Percentiles rank a stretch among this genome's conserved stretches.
Evolutionary conservation across 768 basidiomycete species (phyloP).

Genomic region (Chalciporus pseudorubinellus): DNA sequence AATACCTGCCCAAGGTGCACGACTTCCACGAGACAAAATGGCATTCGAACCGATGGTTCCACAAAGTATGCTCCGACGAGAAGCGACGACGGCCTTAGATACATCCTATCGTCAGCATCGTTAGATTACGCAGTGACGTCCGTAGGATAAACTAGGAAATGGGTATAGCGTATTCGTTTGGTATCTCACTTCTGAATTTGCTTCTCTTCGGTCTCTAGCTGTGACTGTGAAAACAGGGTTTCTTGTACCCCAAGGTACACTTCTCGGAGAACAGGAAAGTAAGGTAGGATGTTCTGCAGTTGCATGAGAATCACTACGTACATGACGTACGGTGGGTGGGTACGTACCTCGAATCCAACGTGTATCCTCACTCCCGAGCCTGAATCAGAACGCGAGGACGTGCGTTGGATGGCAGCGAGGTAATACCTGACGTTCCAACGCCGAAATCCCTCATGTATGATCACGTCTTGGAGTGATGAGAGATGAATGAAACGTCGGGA

Average conservation of each 20-base stretch:
- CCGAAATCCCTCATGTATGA: constrained; percentile 72
- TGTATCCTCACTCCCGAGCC: constrained; percentile 16
- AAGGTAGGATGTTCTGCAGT: constrained; percentile 67
- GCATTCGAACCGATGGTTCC: too few species aligned
- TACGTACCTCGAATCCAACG: constrained; percentile 60
- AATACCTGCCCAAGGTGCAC: too few species aligned
- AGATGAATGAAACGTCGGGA: constrained; percentile 60
- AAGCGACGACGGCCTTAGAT: too few species aligned
- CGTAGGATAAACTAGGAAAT: too few species aligned
- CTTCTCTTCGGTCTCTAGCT: background rate
- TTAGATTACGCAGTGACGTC: too few species aligned
- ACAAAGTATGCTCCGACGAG: too few species aligned
- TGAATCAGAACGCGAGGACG: background rate
- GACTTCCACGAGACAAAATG: too few species aligned
- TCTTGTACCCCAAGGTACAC: constrained; percentile 64
- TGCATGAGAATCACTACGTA: background rate
- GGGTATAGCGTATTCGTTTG: too few species aligned
- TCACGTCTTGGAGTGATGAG: constrained; percentile 50
- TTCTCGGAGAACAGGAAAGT: constrained; percentile 54
- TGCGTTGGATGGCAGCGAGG: constrained; percentile 46
- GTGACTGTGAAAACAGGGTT: constrained; percentile 27
- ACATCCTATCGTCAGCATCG: too few species aligned
- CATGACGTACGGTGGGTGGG: background rate
- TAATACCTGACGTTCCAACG: constrained; percentile 76
- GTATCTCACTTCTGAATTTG: background rate